A percentile compares a stretch with the other conserved stretches of the same genome.
Conservation (phyloP, 768 basidiomycete genomes). For the Naganishia antarctica region DNA sequence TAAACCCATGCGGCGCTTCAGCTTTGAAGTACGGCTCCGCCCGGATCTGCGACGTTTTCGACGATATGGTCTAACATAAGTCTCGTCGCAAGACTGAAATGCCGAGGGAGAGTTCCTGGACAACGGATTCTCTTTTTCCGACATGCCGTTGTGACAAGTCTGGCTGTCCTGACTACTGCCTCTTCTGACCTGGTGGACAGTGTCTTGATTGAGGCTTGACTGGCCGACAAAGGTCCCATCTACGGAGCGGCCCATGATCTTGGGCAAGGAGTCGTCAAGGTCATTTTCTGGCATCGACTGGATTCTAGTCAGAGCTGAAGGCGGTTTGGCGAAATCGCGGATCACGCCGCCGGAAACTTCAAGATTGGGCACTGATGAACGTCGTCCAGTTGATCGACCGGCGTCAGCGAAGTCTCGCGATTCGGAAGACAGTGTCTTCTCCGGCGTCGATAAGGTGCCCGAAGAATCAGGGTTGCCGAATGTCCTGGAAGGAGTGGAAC, state of each 20-base stretch:
- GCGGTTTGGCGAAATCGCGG: conserved; percentile 6
- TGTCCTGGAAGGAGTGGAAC: background rate
- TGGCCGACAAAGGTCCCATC: background rate
- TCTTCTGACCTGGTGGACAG: background rate
- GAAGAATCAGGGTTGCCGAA: background rate
- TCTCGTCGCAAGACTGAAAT: background rate
- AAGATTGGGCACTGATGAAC: conserved; percentile 32
- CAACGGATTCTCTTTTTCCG: background rate
- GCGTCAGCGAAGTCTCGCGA: background rate
- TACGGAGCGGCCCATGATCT: background rate
- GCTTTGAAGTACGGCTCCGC: background rate
- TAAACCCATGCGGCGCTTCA: conserved; percentile 36
- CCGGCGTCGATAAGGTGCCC: background rate
- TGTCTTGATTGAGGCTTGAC: background rate
- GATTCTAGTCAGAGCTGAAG: conserved; percentile 34
- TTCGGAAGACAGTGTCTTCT: background rate
- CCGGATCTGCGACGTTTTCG: too few species aligned
- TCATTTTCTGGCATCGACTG: conserved; percentile 33
- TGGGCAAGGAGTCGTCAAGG: background rate
- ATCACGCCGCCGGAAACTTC: background rate
- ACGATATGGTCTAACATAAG: background rate
- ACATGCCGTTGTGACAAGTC: background rate
- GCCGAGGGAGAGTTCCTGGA: background rate
- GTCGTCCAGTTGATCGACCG: conserved; percentile 22
- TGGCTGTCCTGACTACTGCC: background rate